These are phyloP conservation scores for Tripterygium wilfordii DNA, from an alignment of 177 flowering plant genomes.

Conservation along the genomic window DNA sequence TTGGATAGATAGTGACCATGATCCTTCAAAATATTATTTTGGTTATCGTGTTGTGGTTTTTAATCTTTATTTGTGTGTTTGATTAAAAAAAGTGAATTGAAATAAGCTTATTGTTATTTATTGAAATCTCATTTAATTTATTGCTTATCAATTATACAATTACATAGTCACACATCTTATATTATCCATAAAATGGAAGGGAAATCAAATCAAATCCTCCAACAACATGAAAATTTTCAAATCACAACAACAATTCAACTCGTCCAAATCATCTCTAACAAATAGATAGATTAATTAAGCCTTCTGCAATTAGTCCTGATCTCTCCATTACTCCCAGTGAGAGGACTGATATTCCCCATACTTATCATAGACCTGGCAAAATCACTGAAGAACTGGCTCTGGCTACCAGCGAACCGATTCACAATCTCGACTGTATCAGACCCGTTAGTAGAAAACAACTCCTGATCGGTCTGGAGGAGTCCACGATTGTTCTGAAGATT, in stretches of 20 bases:
- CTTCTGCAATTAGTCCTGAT: constrained; percentile 21
- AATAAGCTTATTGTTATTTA: no score
- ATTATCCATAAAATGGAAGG: no score
- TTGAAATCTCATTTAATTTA: no score
- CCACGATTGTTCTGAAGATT: constrained; percentile 20
- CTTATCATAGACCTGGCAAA: constrained; percentile 27
- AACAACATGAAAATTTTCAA: no score
- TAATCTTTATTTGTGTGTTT: no score
- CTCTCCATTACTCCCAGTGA: constrained; percentile 27
- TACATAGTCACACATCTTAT: no score
- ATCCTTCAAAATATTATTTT: no score
- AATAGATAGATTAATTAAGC: constrained; percentile 8
- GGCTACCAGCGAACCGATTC: constrained; percentile 9
- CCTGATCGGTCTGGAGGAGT: constrained; percentile 23
- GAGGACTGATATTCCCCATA: constrained; percentile 22
- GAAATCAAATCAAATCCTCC: constrained; percentile 1
- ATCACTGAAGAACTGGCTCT: constrained; percentile 14
- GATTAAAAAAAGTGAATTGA: no score
- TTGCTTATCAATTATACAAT: no score
- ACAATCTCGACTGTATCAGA: constrained; percentile 13
- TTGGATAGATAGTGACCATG: no score
- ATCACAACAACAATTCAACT: not conserved
- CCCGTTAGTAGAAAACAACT: constrained; percentile 15
- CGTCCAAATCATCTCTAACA: not conserved
- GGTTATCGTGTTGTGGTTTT: no score